Evolutionary conservation across 2,329 filamentous ascomycete species (phyloP).

Genomic region (Thielaviopsis cerberus): DNA sequence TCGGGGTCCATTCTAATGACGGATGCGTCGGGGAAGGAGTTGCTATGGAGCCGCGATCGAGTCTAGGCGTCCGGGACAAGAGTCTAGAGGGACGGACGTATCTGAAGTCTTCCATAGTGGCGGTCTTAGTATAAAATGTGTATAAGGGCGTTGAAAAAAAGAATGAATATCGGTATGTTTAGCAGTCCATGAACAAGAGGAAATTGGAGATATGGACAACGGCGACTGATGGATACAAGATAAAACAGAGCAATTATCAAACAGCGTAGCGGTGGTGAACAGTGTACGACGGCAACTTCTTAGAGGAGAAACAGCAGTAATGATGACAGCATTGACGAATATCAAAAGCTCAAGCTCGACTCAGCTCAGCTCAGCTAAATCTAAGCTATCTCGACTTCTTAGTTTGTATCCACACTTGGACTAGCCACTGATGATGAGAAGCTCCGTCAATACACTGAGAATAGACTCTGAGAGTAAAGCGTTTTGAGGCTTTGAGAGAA

Average conservation of each 20-base stretch:
- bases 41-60: slow-evolving; percentile 6
- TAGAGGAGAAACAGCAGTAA: not conserved
- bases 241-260: not conserved
- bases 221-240: not conserved
- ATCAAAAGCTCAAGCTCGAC: not conserved
- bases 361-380: not conserved
- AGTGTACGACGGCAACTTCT: not conserved
- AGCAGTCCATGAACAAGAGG: not conserved
- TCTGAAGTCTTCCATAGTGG: slow-evolving; percentile 3
- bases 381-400: not conserved
- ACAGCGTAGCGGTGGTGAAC: not conserved
- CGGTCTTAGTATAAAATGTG: slow-evolving; percentile 23
- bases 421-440: not conserved
- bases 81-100: slow-evolving; percentile 1
- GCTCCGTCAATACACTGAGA: not conserved
- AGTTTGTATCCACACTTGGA: not conserved
- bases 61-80: not conserved
- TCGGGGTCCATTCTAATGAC: slow-evolving; percentile 50
- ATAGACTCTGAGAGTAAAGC: not conserved
- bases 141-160: slow-evolving; percentile 10
- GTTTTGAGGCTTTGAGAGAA: too few species aligned
- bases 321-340: not conserved
- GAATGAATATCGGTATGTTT: not conserved
- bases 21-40: slow-evolving; percentile 7
- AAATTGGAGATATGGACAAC: not conserved